Conservation (phyloP, 768 basidiomycete genomes). For the Lepiota venenata region DNA sequence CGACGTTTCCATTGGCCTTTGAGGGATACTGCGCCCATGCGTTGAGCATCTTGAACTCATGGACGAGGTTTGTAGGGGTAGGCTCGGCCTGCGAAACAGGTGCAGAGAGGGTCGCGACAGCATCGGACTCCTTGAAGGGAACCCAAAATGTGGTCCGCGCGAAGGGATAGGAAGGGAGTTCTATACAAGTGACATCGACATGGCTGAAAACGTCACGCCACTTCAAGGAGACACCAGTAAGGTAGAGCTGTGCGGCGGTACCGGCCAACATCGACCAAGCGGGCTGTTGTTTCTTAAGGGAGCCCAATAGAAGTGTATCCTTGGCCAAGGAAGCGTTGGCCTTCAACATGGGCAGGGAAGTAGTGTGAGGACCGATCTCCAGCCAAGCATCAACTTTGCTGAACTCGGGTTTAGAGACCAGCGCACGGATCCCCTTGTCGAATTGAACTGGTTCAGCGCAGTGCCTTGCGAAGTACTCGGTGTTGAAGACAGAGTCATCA, state of each 20-base stretch:
- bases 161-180: slow-evolving; percentile 66
- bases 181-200: slow-evolving; percentile 37
- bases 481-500: slow-evolving; percentile 43
- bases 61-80: slow-evolving; percentile 13
- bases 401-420: slow-evolving; percentile 25
- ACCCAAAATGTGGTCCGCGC: slow-evolving; percentile 57
- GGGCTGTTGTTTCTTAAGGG: slow-evolving; percentile 38
- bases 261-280: slow-evolving; percentile 42
- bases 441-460: slow-evolving; percentile 46
- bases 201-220: slow-evolving; percentile 59
- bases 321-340: slow-evolving; percentile 29
- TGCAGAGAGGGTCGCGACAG: not conserved
- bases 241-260: slow-evolving; percentile 48
- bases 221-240: slow-evolving; percentile 32
- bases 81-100: not conserved
- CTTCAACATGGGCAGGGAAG: slow-evolving; percentile 55
- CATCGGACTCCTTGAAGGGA: slow-evolving; percentile 31
- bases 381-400: slow-evolving; percentile 44
- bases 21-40: slow-evolving; percentile 27
- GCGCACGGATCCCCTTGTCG: slow-evolving; percentile 46
- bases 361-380: slow-evolving; percentile 65
- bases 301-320: slow-evolving; percentile 39
- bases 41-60: slow-evolving; percentile 9
- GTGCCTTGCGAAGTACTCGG: slow-evolving; percentile 51
- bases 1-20: slow-evolving; percentile 28